Percentiles rank a stretch among this genome's conserved stretches.
These are phyloP conservation scores for Podospora conica DNA, from an alignment of 495 filamentous ascomycete genomes.

Conservation along the genomic window DNA sequence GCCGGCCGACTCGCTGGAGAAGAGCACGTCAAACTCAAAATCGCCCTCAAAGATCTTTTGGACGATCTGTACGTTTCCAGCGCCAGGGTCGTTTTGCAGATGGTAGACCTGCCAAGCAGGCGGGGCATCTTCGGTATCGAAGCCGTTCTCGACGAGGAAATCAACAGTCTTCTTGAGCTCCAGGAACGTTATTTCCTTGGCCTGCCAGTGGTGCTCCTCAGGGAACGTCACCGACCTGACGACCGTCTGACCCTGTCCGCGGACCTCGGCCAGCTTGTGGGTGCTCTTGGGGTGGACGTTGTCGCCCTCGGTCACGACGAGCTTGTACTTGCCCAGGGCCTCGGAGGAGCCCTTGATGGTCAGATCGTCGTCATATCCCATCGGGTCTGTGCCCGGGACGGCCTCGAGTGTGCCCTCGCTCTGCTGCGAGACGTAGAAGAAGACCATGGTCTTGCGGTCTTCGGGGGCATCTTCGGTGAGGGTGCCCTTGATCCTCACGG, in stretches of 20 bases:
- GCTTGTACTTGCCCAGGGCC: conserved; percentile 75
- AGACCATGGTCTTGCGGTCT: conserved; percentile 65
- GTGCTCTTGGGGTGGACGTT: conserved; percentile 56
- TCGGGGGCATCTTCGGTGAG: conserved; percentile 58
- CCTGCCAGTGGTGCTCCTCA: conserved; percentile 74
- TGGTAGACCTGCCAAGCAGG: conserved; percentile 85
- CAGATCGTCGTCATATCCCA: conserved; percentile 64
- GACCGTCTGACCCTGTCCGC: conserved; percentile 67
- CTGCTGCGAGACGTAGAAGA: conserved; percentile 78
- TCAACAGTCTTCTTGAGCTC: conserved; percentile 75
- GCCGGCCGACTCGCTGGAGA: conserved; percentile 70
- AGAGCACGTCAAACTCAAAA: conserved; percentile 94
- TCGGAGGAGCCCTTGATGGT: conserved; percentile 66
- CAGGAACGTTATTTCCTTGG: conserved; percentile 71
- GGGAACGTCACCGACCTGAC: conserved; percentile 66
- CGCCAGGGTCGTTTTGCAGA: conserved; percentile 57
- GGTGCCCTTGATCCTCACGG: conserved; percentile 74
- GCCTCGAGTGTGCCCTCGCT: conserved; percentile 61
- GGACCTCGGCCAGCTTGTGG: conserved; percentile 50
- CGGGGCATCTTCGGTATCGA: conserved; percentile 64
- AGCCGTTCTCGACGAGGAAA: conserved; percentile 54
- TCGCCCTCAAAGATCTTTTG: conserved; percentile 88
- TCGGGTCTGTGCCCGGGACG: conserved; percentile 39
- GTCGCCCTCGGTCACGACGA: conserved; percentile 69
- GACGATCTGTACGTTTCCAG: conserved; percentile 80